phyloP scores from a whole-genome alignment of 192 early-diverging fungal species.

The Entophlyctis helioformis region DNA sequence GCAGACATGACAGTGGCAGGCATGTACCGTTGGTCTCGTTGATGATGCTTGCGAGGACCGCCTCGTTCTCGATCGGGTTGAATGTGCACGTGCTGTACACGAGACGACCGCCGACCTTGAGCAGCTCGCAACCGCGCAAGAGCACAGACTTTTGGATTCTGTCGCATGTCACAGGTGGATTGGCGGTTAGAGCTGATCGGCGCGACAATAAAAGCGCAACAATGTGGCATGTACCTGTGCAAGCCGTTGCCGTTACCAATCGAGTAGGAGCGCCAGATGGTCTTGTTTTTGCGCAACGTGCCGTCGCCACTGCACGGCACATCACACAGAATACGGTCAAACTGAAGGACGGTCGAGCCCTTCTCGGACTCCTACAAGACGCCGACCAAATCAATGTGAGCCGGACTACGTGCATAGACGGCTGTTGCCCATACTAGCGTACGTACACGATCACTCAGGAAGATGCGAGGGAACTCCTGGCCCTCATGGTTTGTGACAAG shows the following conservation, averaged over 20 bases:
- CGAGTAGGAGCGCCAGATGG: slow-evolving; percentile 84
- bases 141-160: slow-evolving; percentile 77
- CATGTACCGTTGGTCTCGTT: too few relatives aligned
- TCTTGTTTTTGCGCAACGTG: slow-evolving; percentile 89
- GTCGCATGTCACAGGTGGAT: too few relatives aligned
- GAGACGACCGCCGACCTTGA: slow-evolving; percentile 82
- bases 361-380: slow-evolving; percentile 9
- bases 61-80: slow-evolving; percentile 96
- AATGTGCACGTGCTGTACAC: slow-evolving; percentile 99
- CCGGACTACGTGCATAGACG: too few relatives aligned
- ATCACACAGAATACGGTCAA: slow-evolving; percentile 94
- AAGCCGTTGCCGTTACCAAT: slow-evolving; percentile 63
- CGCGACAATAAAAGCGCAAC: too few relatives aligned
- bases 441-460: slow-evolving; percentile 10
- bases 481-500: slow-evolving; percentile 96
- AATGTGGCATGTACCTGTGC: slow-evolving; percentile 54
- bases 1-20: not conserved
- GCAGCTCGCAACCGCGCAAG: slow-evolving; percentile 70
- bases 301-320: slow-evolving; percentile 98
- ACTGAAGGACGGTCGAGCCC: slow-evolving; percentile 45
- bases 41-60: slow-evolving; percentile 58
- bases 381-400: not conserved
- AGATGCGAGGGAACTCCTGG: slow-evolving; percentile 70
- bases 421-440: too few relatives aligned
- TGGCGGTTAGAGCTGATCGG: too few relatives aligned